Evolutionary conservation across 2,329 filamentous ascomycete genomes (phyloP).

Genomic region (Diaporthe helianthi): DNA sequence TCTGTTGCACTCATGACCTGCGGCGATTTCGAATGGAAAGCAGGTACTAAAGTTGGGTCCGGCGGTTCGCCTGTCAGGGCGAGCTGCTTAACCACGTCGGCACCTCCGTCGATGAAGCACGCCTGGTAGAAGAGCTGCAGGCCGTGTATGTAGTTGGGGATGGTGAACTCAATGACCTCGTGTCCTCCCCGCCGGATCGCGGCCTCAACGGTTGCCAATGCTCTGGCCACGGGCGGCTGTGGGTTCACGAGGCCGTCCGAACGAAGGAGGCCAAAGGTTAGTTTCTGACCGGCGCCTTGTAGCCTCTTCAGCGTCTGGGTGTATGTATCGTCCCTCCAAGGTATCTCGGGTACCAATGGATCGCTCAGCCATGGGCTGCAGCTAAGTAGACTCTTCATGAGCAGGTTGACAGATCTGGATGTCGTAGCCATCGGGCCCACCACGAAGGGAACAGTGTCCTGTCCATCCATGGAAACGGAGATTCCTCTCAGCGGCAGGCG

Average conservation of each 20-base stretch:
- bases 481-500: neutral
- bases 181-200: neutral
- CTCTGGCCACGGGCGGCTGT: neutral
- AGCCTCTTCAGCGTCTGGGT: neutral
- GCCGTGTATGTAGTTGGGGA: neutral
- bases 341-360: neutral
- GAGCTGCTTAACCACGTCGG: neutral
- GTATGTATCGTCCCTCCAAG: neutral
- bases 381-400: neutral
- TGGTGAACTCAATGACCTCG: neutral
- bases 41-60: neutral
- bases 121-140: neutral
- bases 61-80: neutral
- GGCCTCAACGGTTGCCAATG: neutral
- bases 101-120: neutral
- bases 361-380: neutral
- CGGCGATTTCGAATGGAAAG: neutral
- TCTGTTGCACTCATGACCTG: neutral
- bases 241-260: neutral
- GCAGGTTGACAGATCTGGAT: neutral
- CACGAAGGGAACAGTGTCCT: neutral
- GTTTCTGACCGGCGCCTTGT: neutral
- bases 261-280: neutral
- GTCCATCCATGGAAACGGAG: neutral
- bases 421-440: neutral